phyloP scores from a whole-genome alignment of 768 basidiomycete species.

The Leccinum subtestaceum region DNA sequence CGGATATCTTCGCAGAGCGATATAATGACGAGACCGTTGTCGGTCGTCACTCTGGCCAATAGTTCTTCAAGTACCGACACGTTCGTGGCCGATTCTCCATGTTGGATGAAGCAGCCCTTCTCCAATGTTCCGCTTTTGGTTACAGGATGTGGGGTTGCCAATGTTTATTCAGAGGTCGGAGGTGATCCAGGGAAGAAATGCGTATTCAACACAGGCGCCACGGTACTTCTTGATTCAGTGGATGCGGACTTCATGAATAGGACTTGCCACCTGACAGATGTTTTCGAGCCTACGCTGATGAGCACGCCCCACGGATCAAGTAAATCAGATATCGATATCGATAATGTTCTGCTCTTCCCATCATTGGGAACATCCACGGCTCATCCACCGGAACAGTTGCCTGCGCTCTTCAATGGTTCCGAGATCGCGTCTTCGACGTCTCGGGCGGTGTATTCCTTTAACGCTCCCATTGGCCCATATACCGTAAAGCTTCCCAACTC shows the following conservation, averaged over 20 bases:
- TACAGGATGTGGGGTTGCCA: not conserved
- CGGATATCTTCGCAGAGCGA: conserved; percentile 2
- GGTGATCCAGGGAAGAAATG: not conserved
- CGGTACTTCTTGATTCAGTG: not conserved
- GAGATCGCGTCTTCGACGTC: conserved; percentile 1
- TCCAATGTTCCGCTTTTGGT: conserved; percentile 10
- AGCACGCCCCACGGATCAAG: conserved; percentile 16
- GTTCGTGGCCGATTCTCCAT: conserved; percentile 24
- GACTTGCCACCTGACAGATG: not conserved
- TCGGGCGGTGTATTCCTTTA: conserved; percentile 2
- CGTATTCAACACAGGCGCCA: not conserved
- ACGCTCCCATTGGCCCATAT: conserved; percentile 2
- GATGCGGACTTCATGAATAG: not conserved
- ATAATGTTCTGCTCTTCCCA: not conserved
- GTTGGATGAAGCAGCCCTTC: conserved; percentile 5
- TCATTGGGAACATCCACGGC: not conserved
- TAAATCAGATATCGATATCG: not conserved
- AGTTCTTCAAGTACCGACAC: conserved; percentile 20
- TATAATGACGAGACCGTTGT: conserved; percentile 5
- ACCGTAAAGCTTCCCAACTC: conserved; percentile 18
- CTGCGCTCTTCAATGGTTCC: not conserved
- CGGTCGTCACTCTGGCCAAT: conserved; percentile 7
- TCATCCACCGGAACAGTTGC: not conserved
- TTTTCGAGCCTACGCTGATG: conserved; percentile 15
- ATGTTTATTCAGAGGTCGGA: not conserved